Evolutionary conservation across 2,329 filamentous ascomycete species (phyloP), one percentile per base, ranked within the genome.

Genomic region (Pyrenophora teres): DNA sequence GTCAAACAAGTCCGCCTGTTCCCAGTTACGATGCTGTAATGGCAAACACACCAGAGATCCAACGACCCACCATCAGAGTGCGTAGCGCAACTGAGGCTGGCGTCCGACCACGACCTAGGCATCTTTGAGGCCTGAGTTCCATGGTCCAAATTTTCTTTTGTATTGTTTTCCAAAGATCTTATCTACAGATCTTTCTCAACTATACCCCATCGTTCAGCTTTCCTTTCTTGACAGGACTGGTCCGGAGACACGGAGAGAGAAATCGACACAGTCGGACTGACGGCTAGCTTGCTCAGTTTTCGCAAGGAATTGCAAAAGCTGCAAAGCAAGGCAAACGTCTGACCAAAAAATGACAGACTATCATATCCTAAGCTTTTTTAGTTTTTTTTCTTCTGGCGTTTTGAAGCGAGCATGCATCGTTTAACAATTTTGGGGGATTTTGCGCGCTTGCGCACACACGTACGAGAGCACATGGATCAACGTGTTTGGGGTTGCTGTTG

Each of bases 1-100:
- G 46, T 12, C 47, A 52, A 36, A 44, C 46, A 42, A 49, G 57
- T 74, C 87, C 89, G 19, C 89, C 90, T 0, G 92, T 94, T 57
- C 90, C 90, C 2, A 92, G 85, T 64, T 95, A 95, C 69, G 89
- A 86, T 70, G 89, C 90, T 53, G 90, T 89, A 1, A 80, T 92
- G 80, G 71, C 97, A 87, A 69, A 95, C 91, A 54, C 63, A 36
- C 63, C 68, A 8, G 56, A 61, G 21, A 56, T 64, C 16, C 62
- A 46, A 18, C 54, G 60, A 19, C 64, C 64, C 4, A 57, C 54
- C 4, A 67, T 67, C 16, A 50, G 64, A 48, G 64, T 67, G 16
- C 54, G 64, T 32, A 67, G 64, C 39, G 61, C 62, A 10, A 67
- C 64, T 13, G 61, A 65, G 40, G 64, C 62, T 15, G 50, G 50